Evolutionary conservation across 495 filamentous ascomycete species (phyloP).

Genomic region (Lasiosphaeria ovina): DNA sequence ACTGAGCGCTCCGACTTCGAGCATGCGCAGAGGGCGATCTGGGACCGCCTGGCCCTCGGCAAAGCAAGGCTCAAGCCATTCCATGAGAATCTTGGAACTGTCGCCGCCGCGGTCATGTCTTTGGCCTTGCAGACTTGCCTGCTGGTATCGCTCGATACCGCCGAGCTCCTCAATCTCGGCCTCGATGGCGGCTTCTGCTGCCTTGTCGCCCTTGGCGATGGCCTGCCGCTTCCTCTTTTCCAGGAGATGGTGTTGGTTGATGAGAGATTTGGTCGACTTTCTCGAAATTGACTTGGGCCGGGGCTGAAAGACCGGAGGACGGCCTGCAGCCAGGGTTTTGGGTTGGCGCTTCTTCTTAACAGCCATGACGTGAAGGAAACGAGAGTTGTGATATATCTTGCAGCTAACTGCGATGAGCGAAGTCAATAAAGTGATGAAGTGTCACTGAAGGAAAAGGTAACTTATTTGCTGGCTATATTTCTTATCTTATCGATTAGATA

Average conservation of each 20-base stretch:
- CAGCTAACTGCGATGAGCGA: background rate
- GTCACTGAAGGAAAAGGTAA: background rate
- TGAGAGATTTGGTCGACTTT: constrained; percentile 74
- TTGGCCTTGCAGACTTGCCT: constrained; percentile 86
- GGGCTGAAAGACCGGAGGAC: constrained; percentile 55
- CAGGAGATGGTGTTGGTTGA: constrained; percentile 80
- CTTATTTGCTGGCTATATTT: background rate
- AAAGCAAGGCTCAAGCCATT: constrained; percentile 66
- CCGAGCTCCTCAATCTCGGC: constrained; percentile 59
- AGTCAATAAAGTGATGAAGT: background rate
- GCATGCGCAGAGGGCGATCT: constrained; percentile 54
- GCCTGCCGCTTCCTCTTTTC: constrained; percentile 75
- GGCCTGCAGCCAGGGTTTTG: constrained; percentile 62
- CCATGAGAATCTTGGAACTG: constrained; percentile 78
- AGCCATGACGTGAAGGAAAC: constrained; percentile 21
- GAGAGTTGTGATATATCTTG: background rate
- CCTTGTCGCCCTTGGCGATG: constrained; percentile 57
- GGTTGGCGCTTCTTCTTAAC: constrained; percentile 34
- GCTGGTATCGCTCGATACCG: constrained; percentile 81
- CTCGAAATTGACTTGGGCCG: constrained; percentile 65
- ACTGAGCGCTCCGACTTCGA: constrained; percentile 90
- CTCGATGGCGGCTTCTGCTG: constrained; percentile 53
- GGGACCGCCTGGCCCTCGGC: constrained; percentile 26
- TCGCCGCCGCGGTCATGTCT: constrained; percentile 82
- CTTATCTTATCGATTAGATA: background rate